Evolutionary conservation across 1,139 yeast genomes (phyloP), one percentile per base, ranked within the genome.

Genomic region (Yamadazyma epiphylla): DNA sequence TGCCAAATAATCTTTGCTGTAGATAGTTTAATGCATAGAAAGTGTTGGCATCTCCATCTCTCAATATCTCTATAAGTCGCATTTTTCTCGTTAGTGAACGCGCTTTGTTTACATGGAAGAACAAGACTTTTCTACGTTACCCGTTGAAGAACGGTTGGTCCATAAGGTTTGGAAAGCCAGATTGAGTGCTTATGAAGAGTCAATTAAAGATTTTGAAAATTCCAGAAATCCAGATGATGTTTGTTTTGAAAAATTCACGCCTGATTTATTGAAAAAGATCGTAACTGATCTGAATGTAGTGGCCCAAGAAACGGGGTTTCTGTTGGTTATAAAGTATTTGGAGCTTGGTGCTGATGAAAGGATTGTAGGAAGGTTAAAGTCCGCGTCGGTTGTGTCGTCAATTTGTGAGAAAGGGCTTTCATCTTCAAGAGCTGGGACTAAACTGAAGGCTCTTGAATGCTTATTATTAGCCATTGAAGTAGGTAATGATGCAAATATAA

Each of bases 131-230:
- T 65, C 80, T 23, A 50, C 68, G 8, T 61, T 88, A 32, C 79
- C 94, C 2, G 53, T 87, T 20, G 77, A 73, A 13, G 87, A 84
- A 32, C 64, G 87, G 29, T 59, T 85, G 28, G 61, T 54, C 9
- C 94, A 85, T 55, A 80, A 79, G 49, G 77, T 74, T n/a, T 94
- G 98, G 98, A 89, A 88, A 56, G 96, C 80, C 10, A 77, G 99
- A 37, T 65, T 76, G 33, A 74, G 66, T 11, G 96, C 94, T 0
- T 91, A 89, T 52, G 83, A 79, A 33, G 91, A 85, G 44, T 53
- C 81, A 39, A 60, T 67, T 19, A 60, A 60, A 30, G 57, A 52
- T 29, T 84, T 86, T 47, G 68, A 74, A 29, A 58, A 55, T 23
- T 72, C 86, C 3, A 65, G 76, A 6, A 67, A 66, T 37, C 82